Evolutionary conservation across 495 filamentous ascomycete species (phyloP), one percentile per base, ranked within the genome.

Genomic region (Hypoxylon lienhwacheense): DNA sequence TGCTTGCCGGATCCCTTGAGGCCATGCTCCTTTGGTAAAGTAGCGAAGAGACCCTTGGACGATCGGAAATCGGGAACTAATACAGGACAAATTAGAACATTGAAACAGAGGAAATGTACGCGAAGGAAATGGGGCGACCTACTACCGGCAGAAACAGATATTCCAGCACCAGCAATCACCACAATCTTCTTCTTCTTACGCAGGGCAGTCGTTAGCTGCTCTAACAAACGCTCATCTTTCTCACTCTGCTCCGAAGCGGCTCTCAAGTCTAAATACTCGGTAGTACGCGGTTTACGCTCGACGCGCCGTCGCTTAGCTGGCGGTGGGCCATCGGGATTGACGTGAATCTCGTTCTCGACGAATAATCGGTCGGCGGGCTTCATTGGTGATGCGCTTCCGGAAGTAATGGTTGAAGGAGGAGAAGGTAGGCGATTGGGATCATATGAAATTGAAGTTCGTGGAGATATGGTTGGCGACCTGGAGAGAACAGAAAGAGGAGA

Each of bases 11-110:
- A 95, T 16, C 88, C 84, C 70, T 95, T 97, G 21, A 96, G 74
- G 42, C 91, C 92, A 70, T 96, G 89, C 56, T 95, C 85, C 41
- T 83, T 85, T 17, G 86, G 84, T 24, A 96, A 75, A 11, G 85
- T 87, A 41, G 83, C 84, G 71, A 98, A 98, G 1, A 98, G 80
- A 16, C 93, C 93, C 52, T 81, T 85, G 0, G 85, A 83, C 3
- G 93, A 97, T 55, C 93, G 90, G 66, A 98, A 98, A 66, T 98
- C 93, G 68, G 95, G 95, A 61, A 98, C 91, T 96, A 65, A 19
- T 12, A 29, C 17, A 40, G n/a, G 22, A 48, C 10, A 34, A 25
- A 12, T 47, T 41, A 71, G 72, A 44, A 15, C 43, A 37, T 51
- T 11, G 11, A 7, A 51, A 17, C 16, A 25, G 20, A 19, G 14